Conservation (phyloP, 768 basidiomycete species). For the Mycena metata region DNA sequence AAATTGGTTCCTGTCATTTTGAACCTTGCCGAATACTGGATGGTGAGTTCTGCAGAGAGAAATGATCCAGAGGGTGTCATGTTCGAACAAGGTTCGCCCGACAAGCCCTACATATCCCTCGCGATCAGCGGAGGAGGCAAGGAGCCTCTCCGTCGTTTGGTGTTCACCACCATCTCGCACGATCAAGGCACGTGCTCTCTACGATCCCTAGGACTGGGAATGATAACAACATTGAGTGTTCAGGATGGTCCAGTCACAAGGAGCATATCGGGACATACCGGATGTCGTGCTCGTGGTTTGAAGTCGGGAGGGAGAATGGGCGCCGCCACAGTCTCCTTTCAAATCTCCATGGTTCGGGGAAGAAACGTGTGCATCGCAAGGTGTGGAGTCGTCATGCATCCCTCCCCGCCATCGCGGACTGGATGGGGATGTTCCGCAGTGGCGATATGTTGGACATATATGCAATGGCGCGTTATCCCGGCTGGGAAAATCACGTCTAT, state of each 20-base stretch:
- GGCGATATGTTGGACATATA: constrained; percentile 4
- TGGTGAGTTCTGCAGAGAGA: not conserved
- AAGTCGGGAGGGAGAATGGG: not conserved
- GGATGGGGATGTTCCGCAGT: not conserved
- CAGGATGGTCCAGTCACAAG: not conserved
- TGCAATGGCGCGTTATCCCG: not conserved
- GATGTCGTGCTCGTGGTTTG: not conserved
- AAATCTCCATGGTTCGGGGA: not conserved
- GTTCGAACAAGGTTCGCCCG: not conserved
- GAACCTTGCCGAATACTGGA: constrained; percentile 8
- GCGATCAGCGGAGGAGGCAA: not conserved
- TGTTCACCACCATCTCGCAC: constrained; percentile 1
- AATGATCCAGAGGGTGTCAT: not conserved
- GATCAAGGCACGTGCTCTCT: constrained; percentile 7
- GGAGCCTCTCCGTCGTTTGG: not conserved
- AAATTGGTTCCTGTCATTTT: no score
- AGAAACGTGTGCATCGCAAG: not conserved
- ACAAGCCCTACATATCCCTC: constrained; percentile 1
- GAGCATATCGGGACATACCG: not conserved
- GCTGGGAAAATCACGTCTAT: constrained; percentile 34
- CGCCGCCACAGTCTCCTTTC: not conserved
- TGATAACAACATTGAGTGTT: no score
- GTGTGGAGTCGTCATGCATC: not conserved
- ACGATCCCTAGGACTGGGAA: not conserved
- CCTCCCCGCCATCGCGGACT: not conserved